Percentiles rank a stretch among this genome's conserved stretches.
These are phyloP conservation scores for Danielia oregonensis DNA, from an alignment of 805 yeast species.

Conservation along the genomic window DNA sequence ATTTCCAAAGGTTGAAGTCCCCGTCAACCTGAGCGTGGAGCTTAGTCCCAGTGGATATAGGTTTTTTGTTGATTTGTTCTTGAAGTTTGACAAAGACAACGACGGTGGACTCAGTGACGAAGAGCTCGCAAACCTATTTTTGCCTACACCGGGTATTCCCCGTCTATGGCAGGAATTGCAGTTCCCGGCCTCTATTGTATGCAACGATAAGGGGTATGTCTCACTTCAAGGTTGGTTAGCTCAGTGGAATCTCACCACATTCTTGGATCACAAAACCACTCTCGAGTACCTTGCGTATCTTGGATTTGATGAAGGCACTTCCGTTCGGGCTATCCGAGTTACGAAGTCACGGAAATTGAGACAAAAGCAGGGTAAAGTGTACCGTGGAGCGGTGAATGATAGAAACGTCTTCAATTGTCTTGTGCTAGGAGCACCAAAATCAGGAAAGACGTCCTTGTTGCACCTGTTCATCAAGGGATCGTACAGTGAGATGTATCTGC, in stretches of 20 bases:
- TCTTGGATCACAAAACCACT: slow-evolving; percentile 76
- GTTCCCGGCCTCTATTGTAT: slow-evolving; percentile 84
- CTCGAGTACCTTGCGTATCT: slow-evolving; percentile 85
- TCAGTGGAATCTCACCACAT: slow-evolving; percentile 97
- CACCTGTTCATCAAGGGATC: slow-evolving; percentile 78
- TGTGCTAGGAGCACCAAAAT: slow-evolving; percentile 76
- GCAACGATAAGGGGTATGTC: slow-evolving; percentile 85
- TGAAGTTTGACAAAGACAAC: slow-evolving; percentile 87
- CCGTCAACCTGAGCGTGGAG: slow-evolving; percentile 77
- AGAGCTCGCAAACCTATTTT: slow-evolving; percentile 68
- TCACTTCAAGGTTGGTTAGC: slow-evolving; percentile 98
- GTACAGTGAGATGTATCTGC: slow-evolving; percentile 67
- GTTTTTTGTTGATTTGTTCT: slow-evolving; percentile 84
- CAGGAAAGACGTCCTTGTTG: slow-evolving; percentile 84
- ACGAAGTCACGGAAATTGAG: slow-evolving; percentile 78
- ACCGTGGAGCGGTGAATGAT: slow-evolving; percentile 68
- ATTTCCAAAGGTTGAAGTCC: slow-evolving; percentile 76
- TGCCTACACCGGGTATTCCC: slow-evolving; percentile 93
- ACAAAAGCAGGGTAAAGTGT: slow-evolving; percentile 58
- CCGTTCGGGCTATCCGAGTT: slow-evolving; percentile 54
- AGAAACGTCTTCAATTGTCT: slow-evolving; percentile 91
- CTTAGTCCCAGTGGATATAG: slow-evolving; percentile 89
- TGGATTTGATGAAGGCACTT: slow-evolving; percentile 66
- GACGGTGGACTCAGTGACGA: slow-evolving; percentile 87
- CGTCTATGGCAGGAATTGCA: slow-evolving; percentile 77